Evolutionary conservation across 73 alveolate genomes (phyloP).

Genomic region (Tetrahymena borealis): DNA sequence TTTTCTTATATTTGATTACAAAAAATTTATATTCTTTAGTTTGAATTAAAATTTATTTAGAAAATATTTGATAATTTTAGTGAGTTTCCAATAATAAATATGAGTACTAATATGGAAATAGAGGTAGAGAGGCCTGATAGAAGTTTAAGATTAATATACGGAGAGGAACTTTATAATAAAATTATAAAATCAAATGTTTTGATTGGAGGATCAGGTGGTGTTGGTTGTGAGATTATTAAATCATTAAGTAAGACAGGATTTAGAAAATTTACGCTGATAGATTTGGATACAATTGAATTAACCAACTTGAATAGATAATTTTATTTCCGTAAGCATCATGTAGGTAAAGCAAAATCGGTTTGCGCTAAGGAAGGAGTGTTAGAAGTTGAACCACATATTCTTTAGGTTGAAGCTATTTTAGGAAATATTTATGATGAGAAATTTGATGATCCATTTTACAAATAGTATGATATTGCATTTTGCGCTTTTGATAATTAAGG

Average conservation of each 20-base stretch:
- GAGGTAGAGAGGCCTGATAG: neutral
- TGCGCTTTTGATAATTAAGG: conserved; percentile 91
- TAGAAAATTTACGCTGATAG: conserved; percentile 70
- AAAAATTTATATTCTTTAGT: too few relatives aligned
- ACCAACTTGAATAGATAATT: conserved; percentile 91
- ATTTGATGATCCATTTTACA: conserved; percentile 71
- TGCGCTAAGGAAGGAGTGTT: conserved; percentile 11
- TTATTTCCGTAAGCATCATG: conserved; percentile 83
- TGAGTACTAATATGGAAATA: neutral
- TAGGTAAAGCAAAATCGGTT: conserved; percentile 68
- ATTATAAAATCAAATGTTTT: conserved; percentile 54
- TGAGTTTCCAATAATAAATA: neutral
- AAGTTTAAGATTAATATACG: conserved; percentile 2
- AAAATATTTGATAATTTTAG: too few relatives aligned
- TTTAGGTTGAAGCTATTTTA: conserved; percentile 57
- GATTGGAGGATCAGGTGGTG: conserved; percentile 96
- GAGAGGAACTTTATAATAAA: conserved; percentile 28
- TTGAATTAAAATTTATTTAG: too few relatives aligned
- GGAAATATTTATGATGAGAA: conserved; percentile 50
- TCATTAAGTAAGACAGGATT: conserved; percentile 79
- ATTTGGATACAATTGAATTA: conserved; percentile 90
- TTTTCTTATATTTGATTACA: too few relatives aligned
- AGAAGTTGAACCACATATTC: conserved; percentile 65
- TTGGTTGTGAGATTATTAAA: conserved; percentile 93
- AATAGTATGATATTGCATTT: conserved; percentile 71